Evolutionary conservation across 1,284 basidiomycete species (phyloP).

Genomic region (Fistulina hepatica): DNA sequence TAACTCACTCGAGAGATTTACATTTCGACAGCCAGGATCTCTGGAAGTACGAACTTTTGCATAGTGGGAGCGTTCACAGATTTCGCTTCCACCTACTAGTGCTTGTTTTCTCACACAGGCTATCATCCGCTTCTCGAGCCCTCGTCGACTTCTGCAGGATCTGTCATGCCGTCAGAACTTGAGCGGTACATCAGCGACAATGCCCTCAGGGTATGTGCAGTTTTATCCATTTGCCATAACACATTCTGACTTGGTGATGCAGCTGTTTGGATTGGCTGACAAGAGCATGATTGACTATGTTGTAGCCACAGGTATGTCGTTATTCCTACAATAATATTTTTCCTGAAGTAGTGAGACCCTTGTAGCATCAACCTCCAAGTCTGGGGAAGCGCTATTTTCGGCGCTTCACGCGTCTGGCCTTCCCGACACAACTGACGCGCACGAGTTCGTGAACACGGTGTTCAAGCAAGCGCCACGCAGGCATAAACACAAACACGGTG

Average conservation of each 20-base stretch:
- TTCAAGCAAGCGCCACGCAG: constrained; percentile 71
- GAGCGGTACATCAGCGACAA: constrained; percentile 82
- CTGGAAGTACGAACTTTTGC: too few species aligned
- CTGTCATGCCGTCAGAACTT: constrained; percentile 54
- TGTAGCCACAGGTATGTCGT: constrained; percentile 63
- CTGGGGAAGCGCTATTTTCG: constrained; percentile 66
- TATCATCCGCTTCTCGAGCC: too few species aligned
- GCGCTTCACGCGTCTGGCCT: constrained; percentile 72
- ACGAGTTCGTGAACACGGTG: constrained; percentile 71
- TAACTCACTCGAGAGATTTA: too few species aligned
- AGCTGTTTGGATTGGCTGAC: constrained; percentile 80
- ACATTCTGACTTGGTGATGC: constrained; percentile 5
- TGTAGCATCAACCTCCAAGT: constrained; percentile 72
- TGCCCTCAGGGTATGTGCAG: constrained; percentile 54
- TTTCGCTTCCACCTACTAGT: too few species aligned
- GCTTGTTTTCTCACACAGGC: too few species aligned
- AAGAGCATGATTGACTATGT: constrained; percentile 78
- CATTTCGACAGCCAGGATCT: too few species aligned
- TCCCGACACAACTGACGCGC: constrained; percentile 67
- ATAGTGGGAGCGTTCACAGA: too few species aligned
- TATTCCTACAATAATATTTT: constrained; percentile 10
- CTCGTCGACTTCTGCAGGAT: too few species aligned
- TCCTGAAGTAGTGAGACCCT: constrained; percentile 14
- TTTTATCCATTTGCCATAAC: constrained; percentile 2
- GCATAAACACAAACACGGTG: constrained; percentile 45